A percentile compares a stretch with the other conserved stretches of the same genome.
Evolutionary conservation across 2,329 filamentous ascomycete genomes (phyloP).

Genomic region (Didymella lethalis): DNA sequence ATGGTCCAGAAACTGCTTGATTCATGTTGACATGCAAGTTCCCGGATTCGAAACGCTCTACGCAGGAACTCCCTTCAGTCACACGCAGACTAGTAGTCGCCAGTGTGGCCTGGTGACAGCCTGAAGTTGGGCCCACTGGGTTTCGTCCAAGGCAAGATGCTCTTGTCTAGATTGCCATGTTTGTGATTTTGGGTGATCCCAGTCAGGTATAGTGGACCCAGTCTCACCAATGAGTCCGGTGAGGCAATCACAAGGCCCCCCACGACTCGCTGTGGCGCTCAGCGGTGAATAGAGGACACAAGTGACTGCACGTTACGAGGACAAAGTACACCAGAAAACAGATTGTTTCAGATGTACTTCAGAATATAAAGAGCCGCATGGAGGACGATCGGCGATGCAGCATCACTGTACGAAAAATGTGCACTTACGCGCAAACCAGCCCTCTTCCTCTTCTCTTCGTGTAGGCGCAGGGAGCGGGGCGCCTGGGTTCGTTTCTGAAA

Average conservation of each 20-base stretch:
- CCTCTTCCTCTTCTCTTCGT: conserved; percentile 92
- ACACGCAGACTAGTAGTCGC: conserved; percentile 40
- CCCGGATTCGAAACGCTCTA: conserved; percentile 46
- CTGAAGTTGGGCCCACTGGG: conserved; percentile 17
- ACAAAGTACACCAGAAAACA: conserved; percentile 25
- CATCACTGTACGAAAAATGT: conserved; percentile 47
- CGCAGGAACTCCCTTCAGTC: conserved; percentile 55
- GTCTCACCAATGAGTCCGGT: conserved; percentile 33
- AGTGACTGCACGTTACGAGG: conserved; percentile 24
- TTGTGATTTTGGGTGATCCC: conserved; percentile 21
- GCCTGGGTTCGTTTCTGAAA: conserved; percentile 75
- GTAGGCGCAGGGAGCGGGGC: conserved; percentile 85
- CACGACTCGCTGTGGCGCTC: conserved; percentile 22
- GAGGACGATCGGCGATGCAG: conserved; percentile 19
- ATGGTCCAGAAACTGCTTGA: conserved; percentile 34
- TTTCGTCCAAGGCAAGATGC: conserved; percentile 24
- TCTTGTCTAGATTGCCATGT: conserved; percentile 35
- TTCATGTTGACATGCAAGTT: conserved; percentile 47
- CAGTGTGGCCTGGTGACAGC: conserved; percentile 41
- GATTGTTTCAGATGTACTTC: conserved; percentile 21
- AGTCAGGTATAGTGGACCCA: conserved; percentile 38
- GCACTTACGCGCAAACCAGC: conserved; percentile 89
- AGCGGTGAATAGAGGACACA: conserved; percentile 13
- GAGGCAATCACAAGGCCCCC: conserved; percentile 40
- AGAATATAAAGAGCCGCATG: conserved; percentile 16